Evolutionary conservation across 306 rosid species (phyloP), one percentile per base, ranked within the genome.

Genomic region (Vicia sativa): DNA sequence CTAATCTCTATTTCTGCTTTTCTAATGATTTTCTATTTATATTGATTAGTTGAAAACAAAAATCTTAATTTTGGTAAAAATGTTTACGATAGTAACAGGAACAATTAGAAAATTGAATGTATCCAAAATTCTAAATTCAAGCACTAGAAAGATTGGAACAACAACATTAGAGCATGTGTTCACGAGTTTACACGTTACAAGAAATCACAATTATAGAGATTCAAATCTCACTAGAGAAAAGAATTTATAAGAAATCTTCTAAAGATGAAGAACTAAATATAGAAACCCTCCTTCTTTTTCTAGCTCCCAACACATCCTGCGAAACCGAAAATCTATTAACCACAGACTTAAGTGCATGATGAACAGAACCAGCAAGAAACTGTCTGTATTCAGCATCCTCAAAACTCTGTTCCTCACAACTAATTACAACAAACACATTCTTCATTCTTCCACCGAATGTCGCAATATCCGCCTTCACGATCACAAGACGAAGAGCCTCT

Each of bases 361-460:
- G 77, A 67, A 85, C 77, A 19, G 90, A 84, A 16, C 68, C 74
- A 8, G 84, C 87, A 9, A 76, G 87, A 74, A 80, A 45, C 71
- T 71, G 85, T 16, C 81, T 79, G 23, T 75, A 65, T 71, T 73
- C 84, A 38, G 71, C 68, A 69, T 60, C 84, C 67, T 79, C 73
- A 16, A 69, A 70, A 11, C 74, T 59, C 41, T 73, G 86, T 58
- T 78, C 83, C 64, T 74, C 57, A 65, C 82, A 63, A 55, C 87
- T 77, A 62, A 80, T 84, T 35, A 89, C 64, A 61, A 84, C 86
- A 67, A 89, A 72, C 5, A 84, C 87, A 68, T 86, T 89, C 76
- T 84, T 84, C 96, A 89, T 89, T 28, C 96, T 80, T 14, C 78
- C 80, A 71, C 80, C 87, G 53, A 89, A 73, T 11, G 89, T 89